Evolutionary conservation across 495 filamentous ascomycete species (phyloP), one percentile per base, ranked within the genome.

Genomic region (Penicillium salamii): DNA sequence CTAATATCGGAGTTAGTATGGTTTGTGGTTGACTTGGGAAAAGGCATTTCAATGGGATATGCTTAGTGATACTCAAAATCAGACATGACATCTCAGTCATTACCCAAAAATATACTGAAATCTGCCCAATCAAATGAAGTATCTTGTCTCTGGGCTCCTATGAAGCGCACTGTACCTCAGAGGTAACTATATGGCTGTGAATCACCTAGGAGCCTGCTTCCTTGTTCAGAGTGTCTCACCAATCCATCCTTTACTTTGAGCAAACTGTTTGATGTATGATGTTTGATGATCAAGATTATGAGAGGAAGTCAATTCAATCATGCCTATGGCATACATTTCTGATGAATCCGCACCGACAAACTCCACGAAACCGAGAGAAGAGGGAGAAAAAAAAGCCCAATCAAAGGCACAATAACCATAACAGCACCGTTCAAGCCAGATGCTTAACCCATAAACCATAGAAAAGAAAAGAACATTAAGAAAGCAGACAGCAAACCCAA

Each of bases 1-100:
- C 33, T 33, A 47, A 37, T 37, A 39, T 52, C 47, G 53, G 59
- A 49, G 53, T 62, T 46, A 26, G 13, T 19, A 32, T 49, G 21
- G 46, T 3, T 33, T 42, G 2, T 33, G 38, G 9, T 33, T 23
- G 13, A 9, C 18, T 7, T 3, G 29, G 19, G 32, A 46, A 46
- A 46, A 35, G 15, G 52, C 46, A 39, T 59, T 50, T 20, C 51
- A 36, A 45, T 39, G 29, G n/a, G 14, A 35, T 23, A n/a, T 39
- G 29, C 12, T 32, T 32, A 11, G 12, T 11, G 12, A 32, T 32
- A 32, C 12, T 32, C 29, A 13, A 32, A 32, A 32, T 32, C 29
- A 32, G 12, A 32, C 29, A 8, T 32, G 29, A 32, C 12, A 32
- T 32, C 29, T 32, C 12, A 13, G n/a, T n/a, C n/a, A n/a, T n/a